Evolutionary conservation across 169 alveolate genomes (phyloP).

Genomic region (Cryptosporidium ryanae): DNA sequence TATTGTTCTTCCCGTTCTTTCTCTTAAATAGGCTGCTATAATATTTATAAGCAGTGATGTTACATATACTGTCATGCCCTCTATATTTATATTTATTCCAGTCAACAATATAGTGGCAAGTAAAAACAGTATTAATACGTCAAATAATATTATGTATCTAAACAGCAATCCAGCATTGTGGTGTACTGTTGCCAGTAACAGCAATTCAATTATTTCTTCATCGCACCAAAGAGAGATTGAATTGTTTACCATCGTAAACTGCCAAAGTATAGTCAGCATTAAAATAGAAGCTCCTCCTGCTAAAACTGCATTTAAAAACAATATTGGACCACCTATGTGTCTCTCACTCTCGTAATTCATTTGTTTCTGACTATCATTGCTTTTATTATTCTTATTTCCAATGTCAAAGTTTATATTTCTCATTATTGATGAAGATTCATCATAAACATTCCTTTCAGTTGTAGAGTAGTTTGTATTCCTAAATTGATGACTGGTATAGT

Average conservation of each 20-base stretch:
- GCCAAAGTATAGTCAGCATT: constrained; percentile 69
- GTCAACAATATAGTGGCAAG: constrained; percentile 14
- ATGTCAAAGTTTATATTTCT: background rate
- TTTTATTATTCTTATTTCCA: too few species aligned
- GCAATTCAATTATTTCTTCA: constrained; percentile 54
- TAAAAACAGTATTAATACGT: constrained; percentile 25
- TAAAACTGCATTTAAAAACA: constrained; percentile 61
- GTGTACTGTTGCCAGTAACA: constrained; percentile 44
- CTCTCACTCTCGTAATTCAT: constrained; percentile 3
- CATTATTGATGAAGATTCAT: background rate
- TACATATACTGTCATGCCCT: constrained; percentile 51
- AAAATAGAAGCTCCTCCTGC: constrained; percentile 75
- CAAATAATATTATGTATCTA: constrained; percentile 48
- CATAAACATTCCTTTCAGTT: background rate
- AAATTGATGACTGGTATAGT: constrained; percentile 17
- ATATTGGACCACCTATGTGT: constrained; percentile 63
- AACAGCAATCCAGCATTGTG: constrained; percentile 70
- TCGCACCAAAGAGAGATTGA: constrained; percentile 60
- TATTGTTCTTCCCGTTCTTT: constrained; percentile 87
- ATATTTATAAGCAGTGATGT: constrained; percentile 84
- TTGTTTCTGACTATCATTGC: constrained; percentile 3
- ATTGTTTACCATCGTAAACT: constrained; percentile 29
- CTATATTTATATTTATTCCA: constrained; percentile 28
- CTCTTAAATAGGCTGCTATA: constrained; percentile 81
- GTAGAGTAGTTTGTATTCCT: constrained; percentile 2